These are phyloP conservation scores for Paraconiothyrium sp. DNA, from an alignment of 2,329 filamentous ascomycete species.

Conservation along the genomic window DNA sequence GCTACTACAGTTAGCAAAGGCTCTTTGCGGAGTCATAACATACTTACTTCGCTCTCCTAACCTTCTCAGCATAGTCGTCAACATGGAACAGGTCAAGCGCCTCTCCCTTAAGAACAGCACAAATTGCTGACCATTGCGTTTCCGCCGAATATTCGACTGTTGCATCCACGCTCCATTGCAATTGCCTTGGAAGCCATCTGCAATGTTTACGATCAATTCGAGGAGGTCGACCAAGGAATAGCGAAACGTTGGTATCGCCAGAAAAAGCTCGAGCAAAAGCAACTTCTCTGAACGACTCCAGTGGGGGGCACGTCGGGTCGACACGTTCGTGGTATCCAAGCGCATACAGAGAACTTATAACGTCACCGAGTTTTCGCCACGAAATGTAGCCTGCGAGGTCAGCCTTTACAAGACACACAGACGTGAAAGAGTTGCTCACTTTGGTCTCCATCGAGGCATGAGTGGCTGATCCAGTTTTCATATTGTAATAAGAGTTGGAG, in stretches of 20 bases:
- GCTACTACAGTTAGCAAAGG: background rate
- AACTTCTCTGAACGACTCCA: constrained; percentile 52
- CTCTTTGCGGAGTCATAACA: background rate
- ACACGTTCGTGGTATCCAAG: constrained; percentile 59
- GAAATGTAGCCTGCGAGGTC: constrained; percentile 54
- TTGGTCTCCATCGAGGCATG: constrained; percentile 21
- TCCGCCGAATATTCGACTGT: constrained; percentile 14
- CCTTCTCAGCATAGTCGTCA: constrained; percentile 13
- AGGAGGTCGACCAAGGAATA: constrained; percentile 62
- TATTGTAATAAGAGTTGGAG: constrained; percentile 19
- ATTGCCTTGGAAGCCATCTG: constrained; percentile 7
- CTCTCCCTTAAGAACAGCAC: constrained; percentile 22
- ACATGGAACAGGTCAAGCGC: constrained; percentile 20
- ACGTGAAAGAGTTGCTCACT: constrained; percentile 11
- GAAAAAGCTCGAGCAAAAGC: constrained; percentile 57
- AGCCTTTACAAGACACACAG: constrained; percentile 41
- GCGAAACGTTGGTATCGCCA: constrained; percentile 59
- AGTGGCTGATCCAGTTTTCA: constrained; percentile 23
- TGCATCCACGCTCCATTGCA: constrained; percentile 14
- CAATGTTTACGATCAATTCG: constrained; percentile 29
- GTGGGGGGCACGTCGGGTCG: constrained; percentile 45
- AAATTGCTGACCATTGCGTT: constrained; percentile 19
- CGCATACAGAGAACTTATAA: constrained; percentile 58
- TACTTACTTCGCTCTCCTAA: constrained; percentile 9
- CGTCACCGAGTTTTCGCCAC: constrained; percentile 59